These are phyloP conservation scores for Phaffia tasmanica DNA, from an alignment of 768 basidiomycete genomes.

Conservation along the genomic window DNA sequence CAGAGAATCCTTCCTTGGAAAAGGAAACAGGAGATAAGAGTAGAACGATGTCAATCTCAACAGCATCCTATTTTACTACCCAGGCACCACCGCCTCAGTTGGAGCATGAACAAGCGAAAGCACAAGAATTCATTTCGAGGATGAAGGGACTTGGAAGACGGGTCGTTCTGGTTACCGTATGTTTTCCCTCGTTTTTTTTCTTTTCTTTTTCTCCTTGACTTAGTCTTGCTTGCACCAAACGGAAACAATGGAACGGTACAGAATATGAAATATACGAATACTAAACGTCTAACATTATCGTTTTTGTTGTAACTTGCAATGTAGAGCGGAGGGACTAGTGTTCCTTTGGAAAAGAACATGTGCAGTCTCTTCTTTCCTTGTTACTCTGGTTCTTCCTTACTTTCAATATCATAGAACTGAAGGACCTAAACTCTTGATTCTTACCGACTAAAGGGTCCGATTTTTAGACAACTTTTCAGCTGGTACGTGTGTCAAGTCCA, in stretches of 20 bases:
- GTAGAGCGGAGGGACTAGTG: conserved; percentile 96
- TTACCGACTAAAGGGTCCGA: conserved; percentile 58
- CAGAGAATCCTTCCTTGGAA: too few relatives aligned
- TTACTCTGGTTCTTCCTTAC: not conserved
- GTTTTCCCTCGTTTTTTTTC: conserved; percentile 32
- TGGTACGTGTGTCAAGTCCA: conserved; percentile 45
- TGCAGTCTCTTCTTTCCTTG: conserved; percentile 37
- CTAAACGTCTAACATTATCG: conserved; percentile 2
- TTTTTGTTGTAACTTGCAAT: not conserved
- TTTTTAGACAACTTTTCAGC: conserved; percentile 99
- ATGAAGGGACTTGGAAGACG: conserved; percentile 56
- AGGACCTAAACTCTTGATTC: conserved; percentile 31
- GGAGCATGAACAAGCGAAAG: conserved; percentile 53
- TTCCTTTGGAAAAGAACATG: conserved; percentile 97
- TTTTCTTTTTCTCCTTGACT: not conserved
- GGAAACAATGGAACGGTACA: not conserved
- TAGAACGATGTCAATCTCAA: conserved; percentile 37
- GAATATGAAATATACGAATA: not conserved
- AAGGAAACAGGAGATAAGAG: too few relatives aligned
- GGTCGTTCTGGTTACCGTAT: conserved; percentile 88
- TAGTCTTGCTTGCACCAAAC: not conserved
- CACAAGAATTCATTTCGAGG: conserved; percentile 57
- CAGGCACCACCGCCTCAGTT: conserved; percentile 68
- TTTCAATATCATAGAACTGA: not conserved
- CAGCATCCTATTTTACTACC: conserved; percentile 79